Base-by-base conservation (phyloP, 768 basidiomycete genomes). In the Boletus rubroflammeus region DNA sequence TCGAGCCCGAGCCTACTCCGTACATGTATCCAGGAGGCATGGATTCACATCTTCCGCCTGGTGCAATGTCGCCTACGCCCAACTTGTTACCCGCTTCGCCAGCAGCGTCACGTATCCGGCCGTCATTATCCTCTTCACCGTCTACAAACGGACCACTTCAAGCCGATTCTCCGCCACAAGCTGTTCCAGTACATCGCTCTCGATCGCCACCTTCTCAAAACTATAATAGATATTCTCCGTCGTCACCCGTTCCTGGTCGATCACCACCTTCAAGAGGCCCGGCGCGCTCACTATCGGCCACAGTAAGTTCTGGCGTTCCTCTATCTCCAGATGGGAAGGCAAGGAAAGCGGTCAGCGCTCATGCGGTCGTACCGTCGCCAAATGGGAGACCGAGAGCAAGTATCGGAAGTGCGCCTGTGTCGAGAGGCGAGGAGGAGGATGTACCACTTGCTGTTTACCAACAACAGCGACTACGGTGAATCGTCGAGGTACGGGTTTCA, bases 391-490 rank as follows among this genome's bases (percentile, higher is more conserved):
- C 76, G 38, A 74, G 75, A 61, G 73, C 75, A 28, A 72, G 74
- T 47, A 26, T 58, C 8, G 67, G 63, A 35, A 75, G 79, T 49
- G 67, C 71, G n/a, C 53, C 61, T 21, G 36, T 62, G 31, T 54
- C 65, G 13, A 70, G 66, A 46, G 59, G 70, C 26, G 87, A 89
- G 64, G 89, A 91, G 63, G 90, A 92, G 65, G 90, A 92, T 64
- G 73, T 90, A 36, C 90, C 90, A 19, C 74, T 93, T 45, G 88
- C 90, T 19, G 69, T 89, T 52, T 90, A 83, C 78, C 88, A 90
- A 68, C 87, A 86, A 64, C 88, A 85, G 65, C 84, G 81, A 61
- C 77, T 83, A 64, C 82, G 71, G 77, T 66, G 47, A 67, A 55
- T 25, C 21, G 29, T 31, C 10, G 28, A 57, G 58, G 68, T 67